Percentiles rank a stretch among this genome's conserved stretches.
These are phyloP conservation scores for Trichoderma atroviride DNA, from an alignment of 2,329 filamentous ascomycete species.

Conservation along the genomic window DNA sequence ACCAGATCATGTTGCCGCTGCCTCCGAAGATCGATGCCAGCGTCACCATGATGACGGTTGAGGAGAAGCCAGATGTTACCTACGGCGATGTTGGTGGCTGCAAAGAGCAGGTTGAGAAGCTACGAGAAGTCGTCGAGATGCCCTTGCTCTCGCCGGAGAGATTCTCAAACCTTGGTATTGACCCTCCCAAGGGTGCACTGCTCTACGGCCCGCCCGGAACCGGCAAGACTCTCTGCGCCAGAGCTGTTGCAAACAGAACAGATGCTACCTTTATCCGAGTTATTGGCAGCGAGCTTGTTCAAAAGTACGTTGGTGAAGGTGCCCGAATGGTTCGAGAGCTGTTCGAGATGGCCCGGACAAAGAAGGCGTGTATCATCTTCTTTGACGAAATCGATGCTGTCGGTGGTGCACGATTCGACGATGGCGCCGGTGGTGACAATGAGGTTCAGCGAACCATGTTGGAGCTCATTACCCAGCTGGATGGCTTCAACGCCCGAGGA, in stretches of 20 bases:
- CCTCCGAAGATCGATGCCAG: slow-evolving; percentile 98
- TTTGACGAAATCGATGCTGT: slow-evolving; percentile 94
- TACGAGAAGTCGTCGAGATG: slow-evolving; percentile 98
- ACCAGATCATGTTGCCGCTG: slow-evolving; percentile 94
- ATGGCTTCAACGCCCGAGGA: slow-evolving; percentile 93
- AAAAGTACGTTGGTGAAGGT: slow-evolving; percentile 98
- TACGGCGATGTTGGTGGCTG: slow-evolving; percentile 98
- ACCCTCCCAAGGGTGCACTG: slow-evolving; percentile 94
- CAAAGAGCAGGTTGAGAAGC: slow-evolving; percentile 99
- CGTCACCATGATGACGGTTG: slow-evolving; percentile 99
- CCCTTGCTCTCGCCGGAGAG: slow-evolving; percentile 93
- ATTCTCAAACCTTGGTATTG: slow-evolving; percentile 98
- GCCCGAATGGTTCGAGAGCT: slow-evolving; percentile 98
- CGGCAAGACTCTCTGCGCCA: slow-evolving; percentile 97
- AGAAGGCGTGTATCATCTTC: slow-evolving; percentile 99
- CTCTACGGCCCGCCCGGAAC: slow-evolving; percentile 97
- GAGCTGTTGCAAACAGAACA: slow-evolving; percentile 96
- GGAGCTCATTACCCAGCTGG: slow-evolving; percentile 94
- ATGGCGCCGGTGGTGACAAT: slow-evolving; percentile 94
- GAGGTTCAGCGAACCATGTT: slow-evolving; percentile 98
- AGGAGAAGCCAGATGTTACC: slow-evolving; percentile 98
- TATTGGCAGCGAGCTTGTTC: slow-evolving; percentile 95
- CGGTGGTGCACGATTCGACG: slow-evolving; percentile 93
- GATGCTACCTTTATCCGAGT: slow-evolving; percentile 98
- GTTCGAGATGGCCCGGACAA: slow-evolving; percentile 98